phyloP scores from a whole-genome alignment of 139 green algal species.

The Chlamydomonas applanata region DNA sequence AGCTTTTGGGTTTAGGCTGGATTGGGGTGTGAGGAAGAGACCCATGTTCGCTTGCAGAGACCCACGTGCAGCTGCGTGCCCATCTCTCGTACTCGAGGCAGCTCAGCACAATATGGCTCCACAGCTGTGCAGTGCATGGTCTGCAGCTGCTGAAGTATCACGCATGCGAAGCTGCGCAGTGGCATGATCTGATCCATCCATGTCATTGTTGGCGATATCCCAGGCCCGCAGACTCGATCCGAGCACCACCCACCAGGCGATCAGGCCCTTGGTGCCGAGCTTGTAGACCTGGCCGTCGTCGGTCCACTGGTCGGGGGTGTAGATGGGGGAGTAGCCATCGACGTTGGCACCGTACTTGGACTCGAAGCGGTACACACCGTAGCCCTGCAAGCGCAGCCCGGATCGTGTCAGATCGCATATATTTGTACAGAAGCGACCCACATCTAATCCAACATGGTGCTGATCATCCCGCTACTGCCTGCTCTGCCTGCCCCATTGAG shows the following conservation, averaged over 20 bases:
- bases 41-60: no score
- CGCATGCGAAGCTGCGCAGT: background rate
- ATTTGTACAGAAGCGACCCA: background rate
- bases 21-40: no score
- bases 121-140: no score
- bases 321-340: slow-evolving; percentile 95
- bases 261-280: slow-evolving; percentile 87
- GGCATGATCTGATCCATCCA: background rate
- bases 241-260: slow-evolving; percentile 70
- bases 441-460: background rate
- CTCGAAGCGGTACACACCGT: slow-evolving; percentile 85
- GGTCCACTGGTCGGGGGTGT: slow-evolving; percentile 93
- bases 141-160: no score
- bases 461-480: no score
- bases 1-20: no score
- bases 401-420: background rate
- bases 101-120: no score
- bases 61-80: no score
- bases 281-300: slow-evolving; percentile 79
- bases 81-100: no score
- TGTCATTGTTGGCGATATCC: background rate
- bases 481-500: no score
- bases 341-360: slow-evolving; percentile 96
- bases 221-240: background rate
- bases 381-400: slow-evolving; percentile 53